Evolutionary conservation across 106 monocot genomes (phyloP), one percentile per base, ranked within the genome.

Genomic region (Amphibolis antarctica): DNA sequence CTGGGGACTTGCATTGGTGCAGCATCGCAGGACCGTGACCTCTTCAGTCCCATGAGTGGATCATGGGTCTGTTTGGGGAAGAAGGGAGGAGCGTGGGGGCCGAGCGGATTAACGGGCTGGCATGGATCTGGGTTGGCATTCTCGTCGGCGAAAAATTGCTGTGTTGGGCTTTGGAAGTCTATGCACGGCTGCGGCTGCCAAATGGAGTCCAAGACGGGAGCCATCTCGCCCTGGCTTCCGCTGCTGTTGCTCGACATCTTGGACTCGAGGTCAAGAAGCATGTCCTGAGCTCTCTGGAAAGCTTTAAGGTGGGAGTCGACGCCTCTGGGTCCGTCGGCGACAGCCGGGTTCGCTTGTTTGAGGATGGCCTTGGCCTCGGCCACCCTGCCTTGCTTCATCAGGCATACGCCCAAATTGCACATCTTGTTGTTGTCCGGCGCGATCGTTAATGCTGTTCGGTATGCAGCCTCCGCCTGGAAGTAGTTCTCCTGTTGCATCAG

Each of bases 381-480:
- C 5, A 91, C 66, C 27, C 79, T 71, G n/a, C 96, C 96, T 65
- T 87, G 90, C 49, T 98, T 84, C 87, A 98, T 84, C 48, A 98
- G 59, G 28, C 96, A 98, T 52, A 98, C 87, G 15, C 90, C 84
- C 15, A 98, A 75, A 45, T 98, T 98, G 84, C 96, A 98, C 96
- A 85, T 90, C 74, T 98, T 98, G 78, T 98, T 98, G 82, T 86
- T 87, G 71, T 90, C 96, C 0, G 78, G 48, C 22, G 79, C 87
- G 70, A 98, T 87, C 60, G 68, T 19, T 9, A 98, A 78, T 0
- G 96, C 96, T 53, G 62, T 68, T 17, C 85, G 75, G 70, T 98
- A 98, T 3, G 82, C 90, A 0, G 36, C 76, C 61, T 91, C 96
- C 0, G 90, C 96, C 52, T 91, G 84, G 0, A 58, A 49, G 76